Percentiles rank a stretch among this genome's conserved stretches.
Evolutionary conservation across 2,329 filamentous ascomycete genomes (phyloP).

Genomic region (Pseudocercospora crystallina): DNA sequence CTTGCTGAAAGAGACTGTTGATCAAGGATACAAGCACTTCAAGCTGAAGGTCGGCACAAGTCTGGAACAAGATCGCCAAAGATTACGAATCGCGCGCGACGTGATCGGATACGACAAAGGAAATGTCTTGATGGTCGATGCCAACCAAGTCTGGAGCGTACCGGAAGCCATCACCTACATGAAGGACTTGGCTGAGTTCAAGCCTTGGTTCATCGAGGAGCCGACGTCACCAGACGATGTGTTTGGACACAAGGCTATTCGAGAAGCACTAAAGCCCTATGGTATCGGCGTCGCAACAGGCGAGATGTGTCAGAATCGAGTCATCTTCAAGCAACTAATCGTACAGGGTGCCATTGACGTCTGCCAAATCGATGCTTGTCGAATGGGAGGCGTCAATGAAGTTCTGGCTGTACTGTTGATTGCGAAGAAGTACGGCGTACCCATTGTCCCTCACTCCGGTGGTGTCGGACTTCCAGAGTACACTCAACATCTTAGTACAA

Average conservation of each 20-base stretch:
- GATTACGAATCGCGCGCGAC: slow-evolving; percentile 71
- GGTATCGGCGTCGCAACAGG: slow-evolving; percentile 85
- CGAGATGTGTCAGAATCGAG: slow-evolving; percentile 94
- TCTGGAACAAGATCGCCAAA: slow-evolving; percentile 68
- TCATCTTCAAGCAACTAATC: slow-evolving; percentile 90
- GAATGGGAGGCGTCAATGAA: slow-evolving; percentile 87
- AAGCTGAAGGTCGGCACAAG: slow-evolving; percentile 85
- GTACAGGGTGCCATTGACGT: slow-evolving; percentile 78
- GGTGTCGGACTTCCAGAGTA: slow-evolving; percentile 91
- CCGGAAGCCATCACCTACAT: slow-evolving; percentile 87
- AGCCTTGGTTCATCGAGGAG: slow-evolving; percentile 86
- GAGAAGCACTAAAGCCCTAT: slow-evolving; percentile 72
- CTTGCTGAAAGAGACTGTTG: slow-evolving; percentile 71
- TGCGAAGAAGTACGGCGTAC: slow-evolving; percentile 74
- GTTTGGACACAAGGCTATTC: slow-evolving; percentile 80
- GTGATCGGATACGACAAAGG: slow-evolving; percentile 80
- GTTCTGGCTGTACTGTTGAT: slow-evolving; percentile 86
- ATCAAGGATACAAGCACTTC: slow-evolving; percentile 78
- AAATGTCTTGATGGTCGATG: slow-evolving; percentile 88
- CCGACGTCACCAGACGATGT: slow-evolving; percentile 88
- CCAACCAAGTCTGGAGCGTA: slow-evolving; percentile 88
- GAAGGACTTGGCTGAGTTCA: slow-evolving; percentile 76
- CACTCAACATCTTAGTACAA: slow-evolving; percentile 87
- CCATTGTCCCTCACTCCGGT: slow-evolving; percentile 84
- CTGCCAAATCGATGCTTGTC: slow-evolving; percentile 87